A percentile compares a stretch with the other conserved stretches of the same genome.
Evolutionary conservation across 306 rosid genomes (phyloP).

Genomic region (Ochetophila trinervis): DNA sequence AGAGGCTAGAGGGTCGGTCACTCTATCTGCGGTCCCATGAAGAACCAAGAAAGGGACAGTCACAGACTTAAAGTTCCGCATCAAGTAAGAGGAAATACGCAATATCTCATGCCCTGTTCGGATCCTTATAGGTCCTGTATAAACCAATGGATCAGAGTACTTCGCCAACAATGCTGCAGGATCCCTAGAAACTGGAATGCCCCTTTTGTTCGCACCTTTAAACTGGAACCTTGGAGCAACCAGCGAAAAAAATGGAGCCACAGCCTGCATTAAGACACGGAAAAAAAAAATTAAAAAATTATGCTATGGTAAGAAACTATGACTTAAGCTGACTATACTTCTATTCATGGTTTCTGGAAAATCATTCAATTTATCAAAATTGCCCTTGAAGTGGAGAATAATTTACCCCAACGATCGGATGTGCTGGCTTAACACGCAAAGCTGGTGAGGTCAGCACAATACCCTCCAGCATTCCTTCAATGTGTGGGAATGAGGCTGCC

Average conservation of each 20-base stretch:
- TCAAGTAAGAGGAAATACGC: slow-evolving; percentile 70
- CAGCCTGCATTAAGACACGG: slow-evolving; percentile 56
- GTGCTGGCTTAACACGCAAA: slow-evolving; percentile 89
- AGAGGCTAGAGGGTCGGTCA: slow-evolving; percentile 92
- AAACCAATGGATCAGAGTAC: slow-evolving; percentile 93
- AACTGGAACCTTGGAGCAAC: slow-evolving; percentile 85
- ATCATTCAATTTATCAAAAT: background rate
- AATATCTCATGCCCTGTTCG: slow-evolving; percentile 95
- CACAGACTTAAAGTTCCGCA: slow-evolving; percentile 63
- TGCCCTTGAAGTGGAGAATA: slow-evolving; percentile 6
- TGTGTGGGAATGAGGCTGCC: slow-evolving; percentile 64
- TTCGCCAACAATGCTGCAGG: slow-evolving; percentile 88
- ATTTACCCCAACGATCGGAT: slow-evolving; percentile 90
- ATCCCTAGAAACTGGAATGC: slow-evolving; percentile 96
- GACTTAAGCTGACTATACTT: background rate
- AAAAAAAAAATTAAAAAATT: no score
- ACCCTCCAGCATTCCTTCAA: slow-evolving; percentile 74
- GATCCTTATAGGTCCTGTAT: slow-evolving; percentile 94
- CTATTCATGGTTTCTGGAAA: background rate
- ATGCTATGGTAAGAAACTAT: background rate
- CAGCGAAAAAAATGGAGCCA: slow-evolving; percentile 84
- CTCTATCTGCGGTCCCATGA: slow-evolving; percentile 95
- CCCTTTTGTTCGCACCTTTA: slow-evolving; percentile 96
- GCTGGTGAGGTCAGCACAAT: slow-evolving; percentile 94
- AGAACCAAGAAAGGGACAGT: slow-evolving; percentile 92